A percentile compares a stretch with the other conserved stretches of the same genome.
These are phyloP conservation scores for Candida saitoana DNA, from an alignment of 805 yeast species.

Conservation along the genomic window DNA sequence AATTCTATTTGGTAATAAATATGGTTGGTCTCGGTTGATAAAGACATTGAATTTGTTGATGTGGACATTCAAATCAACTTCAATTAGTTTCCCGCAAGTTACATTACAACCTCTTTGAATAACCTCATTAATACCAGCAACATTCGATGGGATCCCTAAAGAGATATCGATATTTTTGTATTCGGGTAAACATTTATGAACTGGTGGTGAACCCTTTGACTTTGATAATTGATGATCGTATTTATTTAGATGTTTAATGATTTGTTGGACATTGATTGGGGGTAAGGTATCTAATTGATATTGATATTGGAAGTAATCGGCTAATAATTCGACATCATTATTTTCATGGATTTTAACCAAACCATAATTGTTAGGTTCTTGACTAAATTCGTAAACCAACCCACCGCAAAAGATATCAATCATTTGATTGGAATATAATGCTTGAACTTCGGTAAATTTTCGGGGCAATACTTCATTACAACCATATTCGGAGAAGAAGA, in stretches of 20 bases:
- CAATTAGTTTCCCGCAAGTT: conserved; percentile 47
- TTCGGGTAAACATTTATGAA: conserved; percentile 28
- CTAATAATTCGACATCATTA: conserved; percentile 41
- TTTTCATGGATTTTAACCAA: conserved; percentile 48
- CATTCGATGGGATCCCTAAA: conserved; percentile 41
- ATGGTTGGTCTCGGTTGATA: conserved; percentile 39
- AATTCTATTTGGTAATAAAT: conserved; percentile 13
- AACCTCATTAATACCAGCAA: conserved; percentile 33
- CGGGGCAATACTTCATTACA: conserved; percentile 83
- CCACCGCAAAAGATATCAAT: conserved; percentile 79
- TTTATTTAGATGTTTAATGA: conserved; percentile 1
- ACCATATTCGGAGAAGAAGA: conserved; percentile 85
- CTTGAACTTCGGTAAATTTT: conserved; percentile 66
- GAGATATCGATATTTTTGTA: conserved; percentile 38
- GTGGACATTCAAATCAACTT: conserved; percentile 41
- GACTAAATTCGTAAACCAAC: conserved; percentile 73
- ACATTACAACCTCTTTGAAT: conserved; percentile 48
- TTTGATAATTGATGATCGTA: conserved; percentile 1
- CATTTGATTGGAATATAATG: conserved; percentile 72
- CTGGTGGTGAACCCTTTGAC: conserved; percentile 8
- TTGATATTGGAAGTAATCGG: conserved; percentile 43
- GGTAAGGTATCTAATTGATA: conserved; percentile 40
- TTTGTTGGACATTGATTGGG: conserved; percentile 14
- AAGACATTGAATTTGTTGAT: conserved; percentile 39
- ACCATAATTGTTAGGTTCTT: conserved; percentile 78